Base-by-base conservation (phyloP, 352 stramenopile species). In the Thraustochytrium sp. region DNA sequence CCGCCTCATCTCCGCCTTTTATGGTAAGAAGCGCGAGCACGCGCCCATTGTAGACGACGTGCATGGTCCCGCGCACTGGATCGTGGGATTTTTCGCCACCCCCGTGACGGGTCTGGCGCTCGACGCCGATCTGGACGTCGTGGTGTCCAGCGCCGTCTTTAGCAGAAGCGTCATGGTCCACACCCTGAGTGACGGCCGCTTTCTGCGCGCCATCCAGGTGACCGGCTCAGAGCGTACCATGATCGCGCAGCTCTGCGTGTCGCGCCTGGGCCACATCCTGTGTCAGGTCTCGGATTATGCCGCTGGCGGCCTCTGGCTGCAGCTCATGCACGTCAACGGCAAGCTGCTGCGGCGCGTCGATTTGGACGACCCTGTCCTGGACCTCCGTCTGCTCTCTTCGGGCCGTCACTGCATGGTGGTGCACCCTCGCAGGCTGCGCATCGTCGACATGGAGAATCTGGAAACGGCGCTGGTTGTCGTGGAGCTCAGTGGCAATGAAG, bases 181-280 rank as follows among this genome's bases (percentile, higher is more conserved):
- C 38, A 65, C 68, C 3, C 53, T 80, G 23, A 80, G 53, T 26
- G 68, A 80, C 38, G 68, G 68, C 21, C 68, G 46, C 16, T 80
- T 75, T 72, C 38, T 80, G 26, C 68, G 68, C 4, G 26, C 68
- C 44, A 68, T 80, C n/a, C 36, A 64, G 26, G 21, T 80, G 34
- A 26, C 23, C 18, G 4, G 62, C 44, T 53, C 5, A 5, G 37
- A 18, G 31, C 44, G 40, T 3, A 36, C n/a, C 44, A 40, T 26
- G 18, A 16, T 75, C 5, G 51, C 40, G 62, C 9, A 51, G 16
- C 1, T 75, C 18, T 54, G 62, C 44, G 40, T 54, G 48, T 54
- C 62, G 23, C 36, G 40, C 4, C 44, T 75, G 5, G 62, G 62
- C 11, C 48, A 75, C 11, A 75, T 75, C 26, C 38, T 75, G 23